These are phyloP conservation scores for Haplosporangium gracile DNA, from an alignment of 192 early-diverging fungal genomes.

Conservation along the genomic window DNA sequence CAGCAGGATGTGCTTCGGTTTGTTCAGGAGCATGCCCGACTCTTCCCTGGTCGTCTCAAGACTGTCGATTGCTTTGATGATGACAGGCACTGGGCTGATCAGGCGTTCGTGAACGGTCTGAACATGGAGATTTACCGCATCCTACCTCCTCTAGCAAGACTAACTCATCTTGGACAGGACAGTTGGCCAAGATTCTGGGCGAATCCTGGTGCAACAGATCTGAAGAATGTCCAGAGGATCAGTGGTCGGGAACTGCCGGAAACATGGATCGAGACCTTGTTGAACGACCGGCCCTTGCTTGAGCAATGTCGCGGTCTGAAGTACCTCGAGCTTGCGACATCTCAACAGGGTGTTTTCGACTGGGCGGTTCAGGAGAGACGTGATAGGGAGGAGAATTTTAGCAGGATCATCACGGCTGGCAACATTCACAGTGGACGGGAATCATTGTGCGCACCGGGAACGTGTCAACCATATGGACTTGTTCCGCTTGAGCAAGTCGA, in stretches of 20 bases:
- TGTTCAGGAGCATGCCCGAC: background rate
- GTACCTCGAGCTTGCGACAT: background rate
- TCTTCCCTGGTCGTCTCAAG: background rate
- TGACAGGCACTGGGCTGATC: background rate
- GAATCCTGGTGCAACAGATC: background rate
- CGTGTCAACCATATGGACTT: background rate
- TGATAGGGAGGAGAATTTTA: background rate
- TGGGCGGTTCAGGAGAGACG: background rate
- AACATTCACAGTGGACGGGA: background rate
- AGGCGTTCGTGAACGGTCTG: background rate
- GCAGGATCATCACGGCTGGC: background rate
- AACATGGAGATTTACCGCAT: background rate
- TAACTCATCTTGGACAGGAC: background rate
- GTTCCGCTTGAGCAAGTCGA: background rate
- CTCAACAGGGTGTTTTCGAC: background rate
- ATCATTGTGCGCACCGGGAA: background rate
- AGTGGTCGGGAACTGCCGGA: background rate
- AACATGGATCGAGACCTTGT: background rate
- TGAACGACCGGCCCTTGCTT: background rate
- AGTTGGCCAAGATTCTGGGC: background rate
- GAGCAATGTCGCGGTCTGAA: background rate
- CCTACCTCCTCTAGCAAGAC: background rate
- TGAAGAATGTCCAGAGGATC: background rate
- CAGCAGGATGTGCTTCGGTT: background rate
- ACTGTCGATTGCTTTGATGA: background rate